These are phyloP conservation scores for Limnanthes douglasii DNA, from an alignment of 345 rosid genomes.

Conservation along the genomic window DNA sequence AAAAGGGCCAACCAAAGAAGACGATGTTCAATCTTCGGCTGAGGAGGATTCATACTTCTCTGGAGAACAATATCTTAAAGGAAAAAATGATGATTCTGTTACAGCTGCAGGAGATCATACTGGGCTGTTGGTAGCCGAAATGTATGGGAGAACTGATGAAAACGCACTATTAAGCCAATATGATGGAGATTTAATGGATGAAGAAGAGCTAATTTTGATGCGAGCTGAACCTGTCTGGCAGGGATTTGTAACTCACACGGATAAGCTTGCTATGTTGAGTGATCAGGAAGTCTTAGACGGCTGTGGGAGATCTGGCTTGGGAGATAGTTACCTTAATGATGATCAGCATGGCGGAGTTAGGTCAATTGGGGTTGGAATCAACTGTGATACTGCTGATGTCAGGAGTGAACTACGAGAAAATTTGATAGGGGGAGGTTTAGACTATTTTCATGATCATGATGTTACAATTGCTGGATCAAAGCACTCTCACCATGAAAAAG, in stretches of 20 bases:
- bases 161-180: constrained; percentile 58
- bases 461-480: constrained; percentile 35
- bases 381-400: constrained; percentile 86
- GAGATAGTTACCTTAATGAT: constrained; percentile 63
- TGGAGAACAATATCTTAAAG: constrained; percentile 64
- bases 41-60: constrained; percentile 96
- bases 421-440: constrained; percentile 78
- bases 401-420: constrained; percentile 90
- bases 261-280: constrained; percentile 52
- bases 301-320: constrained; percentile 34
- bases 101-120: constrained; percentile 62
- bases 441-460: constrained; percentile 60
- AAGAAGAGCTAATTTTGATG: constrained; percentile 63
- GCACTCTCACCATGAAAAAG: constrained; percentile 26
- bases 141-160: constrained; percentile 40
- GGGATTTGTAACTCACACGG: constrained; percentile 84
- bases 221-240: constrained; percentile 87
- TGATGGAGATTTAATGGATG: constrained; percentile 85
- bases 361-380: constrained; percentile 95
- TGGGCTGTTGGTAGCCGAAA: constrained; percentile 48
- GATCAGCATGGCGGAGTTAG: constrained; percentile 91
- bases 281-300: constrained; percentile 39
- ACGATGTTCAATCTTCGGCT: constrained; percentile 80
- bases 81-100: constrained; percentile 49
- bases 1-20: constrained; percentile 64